These are phyloP conservation scores for Tolypocladium pustulatum DNA, from an alignment of 2,329 filamentous ascomycete species.

Conservation along the genomic window DNA sequence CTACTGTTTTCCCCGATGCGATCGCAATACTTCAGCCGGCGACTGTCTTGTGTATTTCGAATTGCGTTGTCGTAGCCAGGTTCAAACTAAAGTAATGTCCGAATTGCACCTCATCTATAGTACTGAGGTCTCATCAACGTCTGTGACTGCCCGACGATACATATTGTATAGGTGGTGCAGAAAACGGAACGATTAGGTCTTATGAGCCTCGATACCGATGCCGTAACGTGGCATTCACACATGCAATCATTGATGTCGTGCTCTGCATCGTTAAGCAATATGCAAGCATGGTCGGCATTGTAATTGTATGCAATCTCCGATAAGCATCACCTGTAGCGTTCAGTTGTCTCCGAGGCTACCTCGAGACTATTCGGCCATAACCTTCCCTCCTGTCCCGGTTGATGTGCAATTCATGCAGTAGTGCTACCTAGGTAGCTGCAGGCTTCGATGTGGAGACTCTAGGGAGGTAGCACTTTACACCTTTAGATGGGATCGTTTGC, in stretches of 20 bases:
- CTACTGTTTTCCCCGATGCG: neutral
- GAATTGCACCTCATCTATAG: neutral
- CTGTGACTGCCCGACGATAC: neutral
- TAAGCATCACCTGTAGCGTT: neutral
- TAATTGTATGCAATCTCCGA: too few species aligned
- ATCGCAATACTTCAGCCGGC: neutral
- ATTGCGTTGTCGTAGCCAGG: neutral
- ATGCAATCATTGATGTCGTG: too few species aligned
- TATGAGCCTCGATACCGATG: neutral
- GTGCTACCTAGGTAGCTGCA: neutral
- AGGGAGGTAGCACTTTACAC: neutral
- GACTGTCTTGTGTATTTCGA: too few species aligned
- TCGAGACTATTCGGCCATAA: neutral
- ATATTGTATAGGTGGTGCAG: neutral
- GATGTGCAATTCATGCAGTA: neutral
- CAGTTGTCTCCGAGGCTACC: neutral
- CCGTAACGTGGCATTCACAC: neutral
- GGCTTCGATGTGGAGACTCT: neutral
- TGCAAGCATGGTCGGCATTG: neutral
- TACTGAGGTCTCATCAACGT: neutral
- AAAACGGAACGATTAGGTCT: neutral
- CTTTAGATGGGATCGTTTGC: neutral
- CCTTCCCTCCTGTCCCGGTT: neutral
- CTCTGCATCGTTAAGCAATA: neutral
- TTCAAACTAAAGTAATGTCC: neutral